Evolutionary conservation across 75 land plant species (phyloP).

Genomic region (Pinus taeda): DNA sequence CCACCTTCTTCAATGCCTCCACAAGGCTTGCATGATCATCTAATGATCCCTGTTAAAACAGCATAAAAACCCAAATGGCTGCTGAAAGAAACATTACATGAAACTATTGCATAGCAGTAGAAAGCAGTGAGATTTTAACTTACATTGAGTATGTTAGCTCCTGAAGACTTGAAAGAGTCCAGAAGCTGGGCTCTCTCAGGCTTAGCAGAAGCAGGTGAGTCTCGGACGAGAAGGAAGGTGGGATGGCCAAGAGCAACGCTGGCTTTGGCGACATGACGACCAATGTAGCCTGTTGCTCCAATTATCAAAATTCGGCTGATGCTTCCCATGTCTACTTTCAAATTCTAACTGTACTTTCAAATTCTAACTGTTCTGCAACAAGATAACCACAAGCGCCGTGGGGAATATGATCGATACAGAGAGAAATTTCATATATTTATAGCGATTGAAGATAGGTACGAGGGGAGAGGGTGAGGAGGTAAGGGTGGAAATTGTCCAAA

Average conservation of each 20-base stretch:
- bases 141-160: slow-evolving; percentile 44
- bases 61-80: no score
- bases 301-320: slow-evolving; percentile 54
- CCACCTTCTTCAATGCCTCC: slow-evolving; percentile 22
- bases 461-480: no score
- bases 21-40: slow-evolving; percentile 29
- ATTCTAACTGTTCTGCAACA: no score
- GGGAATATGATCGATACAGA: no score
- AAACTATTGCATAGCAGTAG: not conserved
- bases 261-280: slow-evolving; percentile 54
- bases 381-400: no score
- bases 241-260: slow-evolving; percentile 48
- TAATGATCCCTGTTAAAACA: slow-evolving; percentile 17
- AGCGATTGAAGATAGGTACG: no score
- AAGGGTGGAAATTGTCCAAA: no score
- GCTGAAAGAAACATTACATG: not conserved
- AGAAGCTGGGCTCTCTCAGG: slow-evolving; percentile 45
- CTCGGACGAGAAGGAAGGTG: slow-evolving; percentile 49
- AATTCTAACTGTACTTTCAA: no score
- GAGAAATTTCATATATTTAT: no score
- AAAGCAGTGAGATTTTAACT: not conserved
- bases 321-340: slow-evolving; percentile 9
- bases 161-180: slow-evolving; percentile 33
- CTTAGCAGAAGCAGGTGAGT: slow-evolving; percentile 24
- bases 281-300: slow-evolving; percentile 79